A percentile compares a stretch with the other conserved stretches of the same genome.
These are phyloP conservation scores for Lactifluus rugatus DNA, from an alignment of 768 basidiomycete genomes.

Conservation along the genomic window DNA sequence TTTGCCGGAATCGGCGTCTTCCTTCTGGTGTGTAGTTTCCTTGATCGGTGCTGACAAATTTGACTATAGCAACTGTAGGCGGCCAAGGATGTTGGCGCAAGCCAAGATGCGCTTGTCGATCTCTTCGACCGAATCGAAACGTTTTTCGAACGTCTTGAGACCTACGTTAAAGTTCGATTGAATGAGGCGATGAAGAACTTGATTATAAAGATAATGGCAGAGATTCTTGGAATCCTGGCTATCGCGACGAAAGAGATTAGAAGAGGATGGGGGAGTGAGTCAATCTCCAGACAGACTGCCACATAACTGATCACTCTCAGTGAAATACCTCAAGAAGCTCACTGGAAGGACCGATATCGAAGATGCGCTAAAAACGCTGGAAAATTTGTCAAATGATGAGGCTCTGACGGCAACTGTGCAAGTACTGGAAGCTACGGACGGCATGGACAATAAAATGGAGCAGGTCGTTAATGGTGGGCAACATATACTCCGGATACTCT, in stretches of 20 bases:
- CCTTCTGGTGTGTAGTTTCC: neutral
- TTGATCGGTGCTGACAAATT: neutral
- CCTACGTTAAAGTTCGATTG: neutral
- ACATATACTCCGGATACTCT: neutral
- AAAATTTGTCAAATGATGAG: neutral
- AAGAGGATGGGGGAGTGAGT: neutral
- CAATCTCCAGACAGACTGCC: neutral
- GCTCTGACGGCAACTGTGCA: neutral
- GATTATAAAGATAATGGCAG: neutral
- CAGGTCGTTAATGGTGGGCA: neutral
- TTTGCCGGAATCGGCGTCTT: conserved; percentile 1
- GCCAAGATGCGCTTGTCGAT: neutral
- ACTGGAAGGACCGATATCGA: neutral
- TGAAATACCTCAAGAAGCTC: neutral
- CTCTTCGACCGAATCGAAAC: neutral
- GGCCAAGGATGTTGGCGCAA: neutral
- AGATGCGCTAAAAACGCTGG: neutral
- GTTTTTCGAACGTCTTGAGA: neutral
- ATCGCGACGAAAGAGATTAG: conserved; percentile 1
- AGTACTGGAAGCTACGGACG: neutral
- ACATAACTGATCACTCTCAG: neutral
- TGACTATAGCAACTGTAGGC: neutral
- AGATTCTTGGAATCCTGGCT: neutral
- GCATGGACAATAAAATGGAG: neutral
- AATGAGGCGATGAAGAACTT: neutral